Conservation (phyloP, 495 filamentous ascomycete species). For the Aspergillus mulundensis region DNA sequence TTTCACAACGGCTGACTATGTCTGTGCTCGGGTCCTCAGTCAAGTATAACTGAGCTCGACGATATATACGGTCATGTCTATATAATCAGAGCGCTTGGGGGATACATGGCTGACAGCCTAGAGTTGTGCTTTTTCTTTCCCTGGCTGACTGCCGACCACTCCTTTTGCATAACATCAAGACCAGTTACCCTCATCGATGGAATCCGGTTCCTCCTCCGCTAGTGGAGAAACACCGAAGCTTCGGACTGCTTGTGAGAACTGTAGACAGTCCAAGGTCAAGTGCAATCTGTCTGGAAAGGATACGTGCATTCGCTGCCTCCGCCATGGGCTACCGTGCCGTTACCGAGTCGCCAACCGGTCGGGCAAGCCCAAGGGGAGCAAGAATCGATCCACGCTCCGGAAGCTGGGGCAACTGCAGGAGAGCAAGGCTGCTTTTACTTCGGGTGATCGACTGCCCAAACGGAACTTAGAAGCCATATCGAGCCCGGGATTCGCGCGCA, state of each 20-base stretch:
- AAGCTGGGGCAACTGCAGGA: conserved; percentile 41
- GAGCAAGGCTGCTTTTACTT: conserved; percentile 21
- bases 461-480: conserved; percentile 1
- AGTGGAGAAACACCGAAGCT: conserved; percentile 35
- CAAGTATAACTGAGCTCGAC: conserved; percentile 31
- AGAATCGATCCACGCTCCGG: conserved; percentile 42
- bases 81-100: conserved; percentile 15
- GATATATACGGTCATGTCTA: conserved; percentile 7
- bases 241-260: conserved; percentile 45
- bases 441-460: not conserved
- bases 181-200: conserved; percentile 21
- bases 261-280: conserved; percentile 47
- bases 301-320: conserved; percentile 41
- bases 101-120: not conserved
- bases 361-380: conserved; percentile 47
- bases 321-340: conserved; percentile 42
- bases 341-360: conserved; percentile 45
- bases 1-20: conserved; percentile 47
- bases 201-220: conserved; percentile 22
- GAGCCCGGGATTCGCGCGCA: conserved; percentile 2
- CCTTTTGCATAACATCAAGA: not conserved
- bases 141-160: not conserved
- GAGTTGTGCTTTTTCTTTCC: conserved; percentile 4
- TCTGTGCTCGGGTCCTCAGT: conserved; percentile 34
- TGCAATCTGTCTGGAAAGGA: conserved; percentile 42